Base-by-base conservation (phyloP, 768 basidiomycete species). In the Leccinellum rugosiceps region DNA sequence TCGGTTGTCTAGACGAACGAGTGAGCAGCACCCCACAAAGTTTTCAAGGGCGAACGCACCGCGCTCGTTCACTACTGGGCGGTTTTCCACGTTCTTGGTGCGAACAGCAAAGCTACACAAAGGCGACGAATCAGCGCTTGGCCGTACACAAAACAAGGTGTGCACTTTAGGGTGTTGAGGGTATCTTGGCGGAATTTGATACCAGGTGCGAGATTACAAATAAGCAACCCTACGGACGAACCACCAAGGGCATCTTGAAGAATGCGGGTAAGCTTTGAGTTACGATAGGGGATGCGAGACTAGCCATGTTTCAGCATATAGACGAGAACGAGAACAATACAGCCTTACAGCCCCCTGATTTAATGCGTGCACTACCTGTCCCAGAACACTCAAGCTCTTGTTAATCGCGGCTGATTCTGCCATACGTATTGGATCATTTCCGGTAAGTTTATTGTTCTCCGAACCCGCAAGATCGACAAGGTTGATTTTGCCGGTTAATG, bases 161-260 rank as follows among this genome's bases (percentile, higher is more conserved):
- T 79, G 50, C 64, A 91, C 92, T 94, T 93, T n/a, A 96, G 78
- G 4, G 94, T 95, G 69, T 94, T 93, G 15, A 94, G 76, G 5
- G 92, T 93, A 72, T 95, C 93, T 69, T 90, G 86, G 54, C 90
- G 78, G 63, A 92, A 93, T 69, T 86, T 92, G 32, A 74, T 74
- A 1, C 90, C 90, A 15, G 94, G 92, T 10, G 93, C 90, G 9
- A 96, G 75, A 63, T 94, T 94, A 71, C 92, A 93, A 31, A 96
- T 90, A 43, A 95, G 76, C 21, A 95, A 74, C 2, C 90, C 90
- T 10, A 90, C 79, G 0, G 90, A 87, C 2, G 82, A 79, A 13
- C 94, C 94, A 21, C 92, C 92, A 1, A 96, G 83, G 0, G 92
- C 92, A 59, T 93, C 92, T 85, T 94, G 92, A 1, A 96, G 80